Conservation (phyloP, 2,329 filamentous ascomycete genomes). For the Colletotrichum magnum region DNA sequence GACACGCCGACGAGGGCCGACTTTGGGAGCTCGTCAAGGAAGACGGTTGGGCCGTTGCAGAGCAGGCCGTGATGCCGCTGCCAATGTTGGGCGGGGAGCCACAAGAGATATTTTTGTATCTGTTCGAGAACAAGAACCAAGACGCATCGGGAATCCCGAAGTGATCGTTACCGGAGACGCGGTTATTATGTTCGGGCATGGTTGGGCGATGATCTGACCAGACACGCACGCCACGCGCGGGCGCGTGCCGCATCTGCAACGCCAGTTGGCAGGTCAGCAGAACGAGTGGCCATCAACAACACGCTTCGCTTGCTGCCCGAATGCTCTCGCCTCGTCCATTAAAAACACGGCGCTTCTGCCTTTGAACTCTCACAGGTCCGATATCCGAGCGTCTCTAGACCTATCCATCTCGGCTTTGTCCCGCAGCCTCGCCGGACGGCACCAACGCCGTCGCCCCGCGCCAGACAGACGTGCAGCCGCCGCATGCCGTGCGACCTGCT, state of each 20-base stretch:
- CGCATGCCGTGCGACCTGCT: slow-evolving; percentile 17
- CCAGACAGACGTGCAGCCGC: slow-evolving; percentile 23
- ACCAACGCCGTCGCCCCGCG: slow-evolving; percentile 11
- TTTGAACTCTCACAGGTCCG: neutral
- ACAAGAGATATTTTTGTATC: slow-evolving; percentile 66
- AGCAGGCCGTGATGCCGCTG: slow-evolving; percentile 59
- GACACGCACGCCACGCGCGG: neutral
- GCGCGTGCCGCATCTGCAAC: neutral
- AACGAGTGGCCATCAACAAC: neutral
- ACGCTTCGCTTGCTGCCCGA: slow-evolving; percentile 16
- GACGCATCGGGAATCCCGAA: neutral
- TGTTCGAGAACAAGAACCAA: slow-evolving; percentile 54
- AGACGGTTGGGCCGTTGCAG: slow-evolving; percentile 60
- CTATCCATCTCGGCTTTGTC: slow-evolving; percentile 1
- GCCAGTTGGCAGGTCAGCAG: slow-evolving; percentile 11
- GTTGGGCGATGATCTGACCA: slow-evolving; percentile 21
- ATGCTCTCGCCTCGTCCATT: neutral
- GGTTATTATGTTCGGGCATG: slow-evolving; percentile 10
- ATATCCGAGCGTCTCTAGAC: slow-evolving; percentile 7
- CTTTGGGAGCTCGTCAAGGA: slow-evolving; percentile 63
- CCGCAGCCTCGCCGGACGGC: slow-evolving; percentile 22
- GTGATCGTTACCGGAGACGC: neutral
- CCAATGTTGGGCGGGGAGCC: slow-evolving; percentile 60
- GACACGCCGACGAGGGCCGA: slow-evolving; percentile 66
- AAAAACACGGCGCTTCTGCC: slow-evolving; percentile 10